A percentile compares a stretch with the other conserved stretches of the same genome.
Conservation (phyloP, 352 stramenopile genomes). For the Globisporangium polare region DNA sequence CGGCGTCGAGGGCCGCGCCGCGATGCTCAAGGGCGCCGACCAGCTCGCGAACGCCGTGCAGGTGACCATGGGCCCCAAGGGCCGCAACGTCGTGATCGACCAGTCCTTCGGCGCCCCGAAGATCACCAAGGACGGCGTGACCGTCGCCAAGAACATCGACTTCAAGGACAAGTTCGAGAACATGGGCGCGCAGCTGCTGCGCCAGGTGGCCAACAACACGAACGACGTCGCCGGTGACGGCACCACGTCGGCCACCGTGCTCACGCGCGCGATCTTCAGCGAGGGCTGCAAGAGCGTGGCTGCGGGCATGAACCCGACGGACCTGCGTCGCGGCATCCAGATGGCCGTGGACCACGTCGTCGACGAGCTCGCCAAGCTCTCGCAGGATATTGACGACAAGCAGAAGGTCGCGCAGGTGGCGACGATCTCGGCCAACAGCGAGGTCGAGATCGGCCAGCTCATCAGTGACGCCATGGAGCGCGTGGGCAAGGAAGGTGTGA, state of each 20-base stretch:
- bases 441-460: slow-evolving; percentile 97
- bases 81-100: slow-evolving; percentile 99
- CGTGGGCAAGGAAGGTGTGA: slow-evolving; percentile 99
- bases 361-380: slow-evolving; percentile 93
- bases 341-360: slow-evolving; percentile 97
- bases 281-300: slow-evolving; percentile 99
- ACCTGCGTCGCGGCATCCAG: slow-evolving; percentile 97
- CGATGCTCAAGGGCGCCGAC: slow-evolving; percentile 99
- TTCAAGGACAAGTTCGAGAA: slow-evolving; percentile 84
- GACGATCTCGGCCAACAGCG: slow-evolving; percentile 99
- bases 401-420: slow-evolving; percentile 99
- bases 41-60: slow-evolving; percentile 98
- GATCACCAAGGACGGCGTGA: slow-evolving; percentile 82
- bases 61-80: slow-evolving; percentile 99
- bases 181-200: slow-evolving; percentile 67
- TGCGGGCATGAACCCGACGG: slow-evolving; percentile 99
- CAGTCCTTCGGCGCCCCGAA: slow-evolving; percentile 88
- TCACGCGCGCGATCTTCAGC: slow-evolving; percentile 98
- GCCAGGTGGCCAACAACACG: slow-evolving; percentile 95
- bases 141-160: slow-evolving; percentile 68
- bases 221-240: slow-evolving; percentile 99
- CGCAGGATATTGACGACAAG: slow-evolving; percentile 97
- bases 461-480: slow-evolving; percentile 99
- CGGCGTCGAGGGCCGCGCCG: slow-evolving; percentile 95
- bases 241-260: slow-evolving; percentile 98